Evolutionary conservation across 352 stramenopile species (phyloP).

Genomic region (Phytophthora syringae): DNA sequence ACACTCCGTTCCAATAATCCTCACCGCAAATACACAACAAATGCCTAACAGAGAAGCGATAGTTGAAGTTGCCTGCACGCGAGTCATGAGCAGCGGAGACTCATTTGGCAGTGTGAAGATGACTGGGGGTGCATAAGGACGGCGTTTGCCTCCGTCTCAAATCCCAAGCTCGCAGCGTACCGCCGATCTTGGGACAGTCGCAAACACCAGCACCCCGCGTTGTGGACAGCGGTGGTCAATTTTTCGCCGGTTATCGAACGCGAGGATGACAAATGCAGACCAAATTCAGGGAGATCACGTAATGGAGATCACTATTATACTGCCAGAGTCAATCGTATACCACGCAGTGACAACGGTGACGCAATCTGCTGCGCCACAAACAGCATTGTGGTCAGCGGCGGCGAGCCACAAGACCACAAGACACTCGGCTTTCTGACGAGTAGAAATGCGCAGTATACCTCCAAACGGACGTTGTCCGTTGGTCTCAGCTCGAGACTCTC

Average conservation of each 20-base stretch:
- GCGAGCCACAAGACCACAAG: background rate
- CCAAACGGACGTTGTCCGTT: slow-evolving; percentile 14
- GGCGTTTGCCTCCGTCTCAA: slow-evolving; percentile 16
- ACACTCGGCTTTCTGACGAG: slow-evolving; percentile 17
- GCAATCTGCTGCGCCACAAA: slow-evolving; percentile 12
- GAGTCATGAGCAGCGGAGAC: slow-evolving; percentile 2
- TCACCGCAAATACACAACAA: background rate
- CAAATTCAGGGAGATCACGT: too few species aligned
- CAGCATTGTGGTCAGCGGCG: background rate
- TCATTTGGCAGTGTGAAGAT: slow-evolving; percentile 7
- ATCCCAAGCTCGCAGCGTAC: slow-evolving; percentile 19
- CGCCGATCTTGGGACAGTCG: slow-evolving; percentile 29
- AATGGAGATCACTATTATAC: too few species aligned
- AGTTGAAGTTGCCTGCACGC: slow-evolving; percentile 11
- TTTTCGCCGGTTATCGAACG: background rate
- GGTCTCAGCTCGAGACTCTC: too few species aligned
- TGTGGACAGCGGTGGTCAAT: background rate
- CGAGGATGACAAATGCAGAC: background rate
- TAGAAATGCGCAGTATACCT: slow-evolving; percentile 23
- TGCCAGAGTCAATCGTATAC: too few species aligned
- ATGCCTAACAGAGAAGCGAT: background rate
- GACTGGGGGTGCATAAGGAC: slow-evolving; percentile 31
- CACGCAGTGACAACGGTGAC: too few species aligned
- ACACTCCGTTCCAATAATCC: slow-evolving; percentile 7
- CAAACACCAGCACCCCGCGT: background rate